A percentile compares a stretch with the other conserved stretches of the same genome.
These are phyloP conservation scores for Pinus albicaulis DNA, from an alignment of 75 land plant species.

Conservation along the genomic window DNA sequence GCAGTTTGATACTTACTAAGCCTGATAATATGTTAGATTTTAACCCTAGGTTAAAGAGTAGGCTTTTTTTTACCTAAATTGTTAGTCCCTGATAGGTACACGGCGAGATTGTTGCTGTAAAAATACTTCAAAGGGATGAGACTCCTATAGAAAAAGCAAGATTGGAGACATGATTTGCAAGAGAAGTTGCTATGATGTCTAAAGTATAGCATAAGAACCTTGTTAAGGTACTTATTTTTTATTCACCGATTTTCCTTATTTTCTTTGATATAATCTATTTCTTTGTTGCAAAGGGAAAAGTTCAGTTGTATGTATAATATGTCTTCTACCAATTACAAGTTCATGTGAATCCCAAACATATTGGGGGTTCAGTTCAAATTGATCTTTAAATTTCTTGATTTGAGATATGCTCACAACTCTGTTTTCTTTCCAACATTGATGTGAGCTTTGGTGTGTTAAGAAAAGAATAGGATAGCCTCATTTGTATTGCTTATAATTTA, in stretches of 20 bases:
- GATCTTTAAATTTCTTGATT: too few species aligned
- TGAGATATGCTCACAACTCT: too few species aligned
- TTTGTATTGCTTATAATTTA: background rate
- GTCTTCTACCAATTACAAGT: too few species aligned
- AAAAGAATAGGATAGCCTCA: too few species aligned
- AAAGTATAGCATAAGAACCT: constrained; percentile 77
- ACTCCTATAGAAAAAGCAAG: constrained; percentile 50
- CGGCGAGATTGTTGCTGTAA: constrained; percentile 63
- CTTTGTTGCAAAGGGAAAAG: too few species aligned
- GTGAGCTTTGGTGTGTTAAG: too few species aligned
- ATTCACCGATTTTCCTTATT: background rate
- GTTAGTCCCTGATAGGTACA: constrained; percentile 34
- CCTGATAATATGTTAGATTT: background rate
- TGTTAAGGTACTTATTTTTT: constrained; percentile 47
- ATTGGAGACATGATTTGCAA: constrained; percentile 50
- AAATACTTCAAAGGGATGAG: constrained; percentile 51
- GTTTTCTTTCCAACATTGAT: too few species aligned
- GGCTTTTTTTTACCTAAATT: background rate
- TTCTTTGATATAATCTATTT: background rate
- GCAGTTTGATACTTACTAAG: background rate
- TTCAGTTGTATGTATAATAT: too few species aligned
- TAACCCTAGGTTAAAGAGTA: background rate
- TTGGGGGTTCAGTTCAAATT: too few species aligned
- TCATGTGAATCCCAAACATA: too few species aligned
- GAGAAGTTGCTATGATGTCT: constrained; percentile 76